These are phyloP conservation scores for Phaseolus coccineus DNA, from an alignment of 331 rosid genomes.

Conservation along the genomic window DNA sequence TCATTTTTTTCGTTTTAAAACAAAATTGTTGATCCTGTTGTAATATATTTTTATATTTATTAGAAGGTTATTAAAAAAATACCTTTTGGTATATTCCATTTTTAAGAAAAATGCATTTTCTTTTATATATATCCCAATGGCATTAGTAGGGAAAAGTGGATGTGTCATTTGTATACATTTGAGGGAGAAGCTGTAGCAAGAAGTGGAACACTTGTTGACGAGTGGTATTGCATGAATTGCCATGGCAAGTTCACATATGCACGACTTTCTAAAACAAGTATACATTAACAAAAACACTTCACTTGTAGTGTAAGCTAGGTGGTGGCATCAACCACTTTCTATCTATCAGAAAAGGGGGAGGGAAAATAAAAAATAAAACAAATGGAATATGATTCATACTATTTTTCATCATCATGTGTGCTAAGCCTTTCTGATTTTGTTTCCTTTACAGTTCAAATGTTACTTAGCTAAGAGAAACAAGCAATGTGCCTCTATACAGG, in stretches of 20 bases:
- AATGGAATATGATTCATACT: conserved; percentile 21
- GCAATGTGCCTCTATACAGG: conserved; percentile 42
- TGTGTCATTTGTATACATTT: too few relatives aligned
- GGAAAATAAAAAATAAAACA: not conserved
- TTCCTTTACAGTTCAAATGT: not conserved
- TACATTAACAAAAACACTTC: conserved; percentile 28
- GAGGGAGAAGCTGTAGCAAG: too few relatives aligned
- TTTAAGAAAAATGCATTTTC: too few relatives aligned
- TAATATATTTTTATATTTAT: too few relatives aligned
- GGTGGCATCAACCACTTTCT: conserved; percentile 40
- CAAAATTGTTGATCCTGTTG: too few relatives aligned
- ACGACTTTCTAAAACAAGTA: not conserved
- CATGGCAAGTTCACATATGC: conserved; percentile 25
- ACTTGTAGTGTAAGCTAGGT: conserved; percentile 10
- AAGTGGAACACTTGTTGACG: too few relatives aligned
- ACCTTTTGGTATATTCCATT: too few relatives aligned
- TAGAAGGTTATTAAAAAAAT: too few relatives aligned
- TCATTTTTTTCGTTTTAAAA: too few relatives aligned
- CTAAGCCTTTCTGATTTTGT: conserved; percentile 21
- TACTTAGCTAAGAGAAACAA: conserved; percentile 19
- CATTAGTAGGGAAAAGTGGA: too few relatives aligned
- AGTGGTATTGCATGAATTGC: not conserved
- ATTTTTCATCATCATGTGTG: not conserved
- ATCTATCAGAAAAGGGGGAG: not conserved
- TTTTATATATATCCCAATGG: too few relatives aligned